These are phyloP conservation scores for Fusarium udum DNA, from an alignment of 2,329 filamentous ascomycete species.

Conservation along the genomic window DNA sequence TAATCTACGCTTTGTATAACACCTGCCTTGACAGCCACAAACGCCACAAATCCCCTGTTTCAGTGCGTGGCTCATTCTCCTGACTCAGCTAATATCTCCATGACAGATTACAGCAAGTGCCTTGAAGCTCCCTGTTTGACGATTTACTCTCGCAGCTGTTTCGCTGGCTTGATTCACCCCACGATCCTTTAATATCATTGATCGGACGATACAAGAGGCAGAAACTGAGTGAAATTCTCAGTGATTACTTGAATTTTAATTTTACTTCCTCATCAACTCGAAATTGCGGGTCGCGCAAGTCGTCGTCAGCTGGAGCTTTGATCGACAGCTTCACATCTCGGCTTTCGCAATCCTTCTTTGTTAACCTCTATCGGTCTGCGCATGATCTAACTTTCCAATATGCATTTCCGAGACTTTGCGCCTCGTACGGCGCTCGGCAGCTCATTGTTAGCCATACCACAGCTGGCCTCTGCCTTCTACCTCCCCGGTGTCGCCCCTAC, in stretches of 20 bases:
- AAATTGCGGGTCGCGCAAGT: constrained; percentile 34
- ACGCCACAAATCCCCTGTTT: constrained; percentile 28
- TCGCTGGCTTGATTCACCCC: constrained; percentile 32
- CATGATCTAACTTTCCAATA: constrained; percentile 48
- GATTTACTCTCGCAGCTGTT: constrained; percentile 31
- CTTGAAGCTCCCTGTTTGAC: constrained; percentile 39
- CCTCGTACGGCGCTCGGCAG: constrained; percentile 59
- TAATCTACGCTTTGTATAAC: no score
- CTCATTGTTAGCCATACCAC: constrained; percentile 61
- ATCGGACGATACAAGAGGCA: not conserved
- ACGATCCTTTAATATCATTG: constrained; percentile 7
- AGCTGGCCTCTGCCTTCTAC: constrained; percentile 81
- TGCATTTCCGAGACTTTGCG: constrained; percentile 58
- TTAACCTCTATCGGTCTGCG: constrained; percentile 21
- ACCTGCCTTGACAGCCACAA: constrained; percentile 2
- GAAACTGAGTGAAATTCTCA: not conserved
- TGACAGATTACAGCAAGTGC: constrained; percentile 40
- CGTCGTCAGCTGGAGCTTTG: constrained; percentile 34
- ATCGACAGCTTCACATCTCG: constrained; percentile 19
- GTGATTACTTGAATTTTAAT: not conserved
- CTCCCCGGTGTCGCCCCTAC: constrained; percentile 95
- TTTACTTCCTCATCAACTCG: not conserved
- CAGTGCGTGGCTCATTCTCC: constrained; percentile 21
- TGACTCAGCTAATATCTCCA: constrained; percentile 42
- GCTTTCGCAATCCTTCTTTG: constrained; percentile 26